Conservation (phyloP, 179 eudicot species). For the Actinidia chinensis region DNA sequence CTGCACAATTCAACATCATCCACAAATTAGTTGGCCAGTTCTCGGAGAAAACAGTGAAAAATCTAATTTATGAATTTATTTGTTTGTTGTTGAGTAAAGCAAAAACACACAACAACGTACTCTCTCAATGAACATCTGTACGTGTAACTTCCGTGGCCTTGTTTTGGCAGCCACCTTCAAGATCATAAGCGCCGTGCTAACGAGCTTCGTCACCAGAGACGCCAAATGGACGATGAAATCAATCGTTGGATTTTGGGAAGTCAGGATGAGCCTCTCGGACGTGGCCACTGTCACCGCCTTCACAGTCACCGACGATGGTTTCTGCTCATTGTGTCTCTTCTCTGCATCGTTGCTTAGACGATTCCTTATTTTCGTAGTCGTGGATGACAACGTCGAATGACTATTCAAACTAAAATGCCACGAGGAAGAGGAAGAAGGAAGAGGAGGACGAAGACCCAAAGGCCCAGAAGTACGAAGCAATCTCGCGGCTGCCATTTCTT, state of each 20-base stretch:
- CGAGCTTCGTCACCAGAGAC: conserved; percentile 14
- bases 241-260: background rate
- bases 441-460: conserved; percentile 10
- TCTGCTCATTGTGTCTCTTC: conserved; percentile 1
- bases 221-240: background rate
- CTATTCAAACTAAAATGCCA: background rate
- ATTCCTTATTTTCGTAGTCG: background rate
- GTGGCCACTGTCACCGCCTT: conserved; percentile 12
- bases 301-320: background rate
- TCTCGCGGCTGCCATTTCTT: conserved; percentile 26
- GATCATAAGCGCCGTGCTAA: conserved; percentile 1
- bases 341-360: background rate
- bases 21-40: background rate
- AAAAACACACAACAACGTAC: background rate
- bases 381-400: background rate
- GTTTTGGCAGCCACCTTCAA: conserved; percentile 14
- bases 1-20: conserved; percentile 28
- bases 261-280: background rate
- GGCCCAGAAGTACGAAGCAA: conserved; percentile 17
- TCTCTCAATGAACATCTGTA: conserved; percentile 29
- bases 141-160: conserved; percentile 3
- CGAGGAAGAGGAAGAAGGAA: conserved; percentile 12
- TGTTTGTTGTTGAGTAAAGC: too few relatives aligned
- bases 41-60: too few relatives aligned
- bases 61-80: too few relatives aligned